A percentile compares a stretch with the other conserved stretches of the same genome.
Evolutionary conservation across 1,284 basidiomycete species (phyloP).

Genomic region (Agroathelia rolfsii): DNA sequence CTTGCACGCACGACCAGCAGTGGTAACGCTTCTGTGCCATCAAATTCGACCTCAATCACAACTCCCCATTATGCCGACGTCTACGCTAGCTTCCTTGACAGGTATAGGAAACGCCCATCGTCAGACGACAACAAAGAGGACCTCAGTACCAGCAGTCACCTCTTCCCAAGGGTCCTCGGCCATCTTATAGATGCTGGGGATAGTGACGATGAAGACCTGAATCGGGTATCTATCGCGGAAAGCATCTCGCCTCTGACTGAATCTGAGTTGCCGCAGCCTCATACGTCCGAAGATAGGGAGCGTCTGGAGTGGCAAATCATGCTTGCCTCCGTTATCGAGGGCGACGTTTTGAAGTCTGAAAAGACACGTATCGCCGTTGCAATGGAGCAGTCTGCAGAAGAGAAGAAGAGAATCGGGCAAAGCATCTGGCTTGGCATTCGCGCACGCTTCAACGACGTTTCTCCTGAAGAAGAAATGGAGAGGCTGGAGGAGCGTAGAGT

Average conservation of each 20-base stretch:
- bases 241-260: conserved; percentile 45
- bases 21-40: too few species aligned
- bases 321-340: conserved; percentile 84
- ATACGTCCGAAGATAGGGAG: conserved; percentile 65
- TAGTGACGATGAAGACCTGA: conserved; percentile 63
- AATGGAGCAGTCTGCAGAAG: conserved; percentile 56
- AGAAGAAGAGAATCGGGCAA: conserved; percentile 55
- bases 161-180: conserved; percentile 62
- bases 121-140: conserved; percentile 56
- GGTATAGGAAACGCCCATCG: conserved; percentile 53
- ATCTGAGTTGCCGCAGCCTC: conserved; percentile 48
- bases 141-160: conserved; percentile 66
- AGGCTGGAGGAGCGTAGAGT: conserved; percentile 77
- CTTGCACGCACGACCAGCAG: too few species aligned
- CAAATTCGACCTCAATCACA: too few species aligned
- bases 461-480: conserved; percentile 76
- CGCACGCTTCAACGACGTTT: conserved; percentile 74
- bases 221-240: conserved; percentile 34
- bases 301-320: conserved; percentile 92
- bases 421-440: conserved; percentile 88
- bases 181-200: conserved; percentile 64
- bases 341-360: conserved; percentile 89
- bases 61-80: conserved; percentile 62
- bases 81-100: conserved; percentile 67
- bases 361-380: conserved; percentile 80